Base-by-base conservation (phyloP, 2,329 filamentous ascomycete genomes). In the Lecanicillium sp. region DNA sequence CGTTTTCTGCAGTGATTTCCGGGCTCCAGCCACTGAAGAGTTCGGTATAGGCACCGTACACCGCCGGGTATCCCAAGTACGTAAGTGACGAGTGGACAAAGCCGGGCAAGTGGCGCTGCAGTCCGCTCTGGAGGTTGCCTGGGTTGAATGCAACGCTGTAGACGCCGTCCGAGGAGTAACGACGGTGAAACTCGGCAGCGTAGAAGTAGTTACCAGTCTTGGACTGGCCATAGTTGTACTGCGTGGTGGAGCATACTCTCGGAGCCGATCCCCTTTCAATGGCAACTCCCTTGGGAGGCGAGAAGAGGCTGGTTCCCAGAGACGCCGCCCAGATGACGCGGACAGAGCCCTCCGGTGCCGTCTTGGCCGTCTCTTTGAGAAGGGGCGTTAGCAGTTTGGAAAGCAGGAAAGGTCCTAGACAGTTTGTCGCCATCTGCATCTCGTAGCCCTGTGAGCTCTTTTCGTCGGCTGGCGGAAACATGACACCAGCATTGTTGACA, bases 401-500 rank as follows among this genome's bases (percentile, higher is more conserved):
- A 28, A 62, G 50, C 5, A 62, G 44, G 37, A 62, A 62, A 8
- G 54, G 54, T 6, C 59, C 59, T 17, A 62, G 46, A 35, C 59
- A 57, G 40, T 62, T 62, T 2, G 54, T 54, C n/a, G 59, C 59
- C 27, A 62, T 55, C 44, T 62, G 59, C 28, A 61, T 52, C 47
- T 62, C 59, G 40, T 61, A 54, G 12, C 52, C 50, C 35, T 62
- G 59, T 4, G 50, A 50, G 13, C 61, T 62, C 46, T 51, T 52
- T 33, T 44, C 54, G 6, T 53, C 58, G 19, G 47, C 44, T 3
- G 64, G 61, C 4, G 59, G 51, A 8, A 49, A 49, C 50, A 62
- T 62, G 34, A 64, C 49, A 12, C 52, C 61, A 2, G 62, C 61
- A 48, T 65, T 65, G 43, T 65, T 56, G 44, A 59, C 51, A 29